Percentiles rank a stretch among this genome's conserved stretches.
Conservation (phyloP, 73 alveolate genomes). For the Stentor coeruleus region DNA sequence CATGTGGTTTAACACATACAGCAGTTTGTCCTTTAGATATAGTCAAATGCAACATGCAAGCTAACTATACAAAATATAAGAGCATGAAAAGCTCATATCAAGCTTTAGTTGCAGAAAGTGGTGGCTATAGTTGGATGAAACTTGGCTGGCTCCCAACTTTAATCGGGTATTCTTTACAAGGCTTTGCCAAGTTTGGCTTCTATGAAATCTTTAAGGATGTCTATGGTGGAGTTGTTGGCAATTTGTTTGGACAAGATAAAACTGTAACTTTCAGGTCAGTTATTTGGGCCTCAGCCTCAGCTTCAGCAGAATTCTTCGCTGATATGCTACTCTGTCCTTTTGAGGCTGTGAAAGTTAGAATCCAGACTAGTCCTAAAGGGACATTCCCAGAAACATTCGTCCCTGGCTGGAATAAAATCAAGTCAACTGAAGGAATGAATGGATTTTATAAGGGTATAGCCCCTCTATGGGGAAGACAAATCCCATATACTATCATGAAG, state of each 20-base stretch:
- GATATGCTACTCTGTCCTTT: constrained; percentile 77
- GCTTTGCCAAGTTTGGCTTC: constrained; percentile 91
- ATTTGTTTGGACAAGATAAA: constrained; percentile 42
- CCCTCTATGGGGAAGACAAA: constrained; percentile 88
- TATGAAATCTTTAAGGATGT: constrained; percentile 94
- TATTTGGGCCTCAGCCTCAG: constrained; percentile 77
- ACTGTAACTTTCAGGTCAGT: constrained; percentile 77
- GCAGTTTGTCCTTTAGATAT: constrained; percentile 82
- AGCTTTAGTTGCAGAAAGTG: constrained; percentile 33
- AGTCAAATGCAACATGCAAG: constrained; percentile 84
- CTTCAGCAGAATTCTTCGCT: constrained; percentile 90
- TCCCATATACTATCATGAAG: constrained; percentile 90
- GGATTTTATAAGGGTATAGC: constrained; percentile 83
- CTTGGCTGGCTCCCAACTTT: constrained; percentile 92
- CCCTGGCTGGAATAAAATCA: constrained; percentile 50
- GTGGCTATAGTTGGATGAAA: constrained; percentile 76
- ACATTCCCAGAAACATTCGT: constrained; percentile 58
- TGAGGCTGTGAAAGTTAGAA: constrained; percentile 87
- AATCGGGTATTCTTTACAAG: constrained; percentile 80
- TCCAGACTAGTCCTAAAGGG: constrained; percentile 69
- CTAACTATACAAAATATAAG: constrained; percentile 24
- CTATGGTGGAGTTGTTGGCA: constrained; percentile 47
- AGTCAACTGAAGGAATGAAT: constrained; percentile 55
- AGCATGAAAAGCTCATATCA: constrained; percentile 47
- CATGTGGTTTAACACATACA: constrained; percentile 91